A percentile compares a stretch with the other conserved stretches of the same genome.
These are phyloP conservation scores for Penicillium crystallinum DNA, from an alignment of 495 filamentous ascomycete genomes.

Conservation along the genomic window DNA sequence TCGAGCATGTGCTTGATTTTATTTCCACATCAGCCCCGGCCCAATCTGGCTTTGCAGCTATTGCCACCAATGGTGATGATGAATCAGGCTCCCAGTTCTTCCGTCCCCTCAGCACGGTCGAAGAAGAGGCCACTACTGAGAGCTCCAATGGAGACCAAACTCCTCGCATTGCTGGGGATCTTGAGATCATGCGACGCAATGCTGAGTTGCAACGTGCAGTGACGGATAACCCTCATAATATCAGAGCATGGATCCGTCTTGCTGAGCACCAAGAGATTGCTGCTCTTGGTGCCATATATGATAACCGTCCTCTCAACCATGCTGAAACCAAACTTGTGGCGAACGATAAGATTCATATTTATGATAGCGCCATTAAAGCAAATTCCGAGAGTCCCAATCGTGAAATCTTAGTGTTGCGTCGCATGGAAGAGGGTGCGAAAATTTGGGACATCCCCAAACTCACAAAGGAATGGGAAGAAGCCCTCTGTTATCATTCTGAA, in stretches of 20 bases:
- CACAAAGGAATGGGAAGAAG: conserved; percentile 57
- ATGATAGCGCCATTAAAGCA: conserved; percentile 67
- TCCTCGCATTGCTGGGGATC: conserved; percentile 24
- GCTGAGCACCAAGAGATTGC: conserved; percentile 69
- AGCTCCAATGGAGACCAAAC: background rate
- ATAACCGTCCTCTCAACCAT: conserved; percentile 42
- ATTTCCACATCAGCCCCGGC: background rate
- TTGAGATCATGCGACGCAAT: conserved; percentile 45
- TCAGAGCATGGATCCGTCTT: conserved; percentile 68
- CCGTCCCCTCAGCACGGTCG: conserved; percentile 55
- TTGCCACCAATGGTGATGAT: conserved; percentile 31
- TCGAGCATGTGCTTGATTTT: background rate
- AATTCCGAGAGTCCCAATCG: conserved; percentile 34
- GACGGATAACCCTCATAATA: conserved; percentile 58
- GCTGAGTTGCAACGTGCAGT: conserved; percentile 55
- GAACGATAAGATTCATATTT: conserved; percentile 75
- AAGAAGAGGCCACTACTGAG: conserved; percentile 28
- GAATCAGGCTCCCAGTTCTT: conserved; percentile 63
- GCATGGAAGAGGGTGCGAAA: conserved; percentile 65
- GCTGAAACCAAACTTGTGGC: conserved; percentile 64
- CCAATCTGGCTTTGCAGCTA: background rate
- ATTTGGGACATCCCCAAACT: conserved; percentile 67
- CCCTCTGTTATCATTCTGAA: conserved; percentile 51
- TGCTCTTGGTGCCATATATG: conserved; percentile 37
- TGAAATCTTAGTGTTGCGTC: conserved; percentile 57